These are phyloP conservation scores for Trametes versicolor DNA, from an alignment of 1,284 basidiomycete species.

Conservation along the genomic window DNA sequence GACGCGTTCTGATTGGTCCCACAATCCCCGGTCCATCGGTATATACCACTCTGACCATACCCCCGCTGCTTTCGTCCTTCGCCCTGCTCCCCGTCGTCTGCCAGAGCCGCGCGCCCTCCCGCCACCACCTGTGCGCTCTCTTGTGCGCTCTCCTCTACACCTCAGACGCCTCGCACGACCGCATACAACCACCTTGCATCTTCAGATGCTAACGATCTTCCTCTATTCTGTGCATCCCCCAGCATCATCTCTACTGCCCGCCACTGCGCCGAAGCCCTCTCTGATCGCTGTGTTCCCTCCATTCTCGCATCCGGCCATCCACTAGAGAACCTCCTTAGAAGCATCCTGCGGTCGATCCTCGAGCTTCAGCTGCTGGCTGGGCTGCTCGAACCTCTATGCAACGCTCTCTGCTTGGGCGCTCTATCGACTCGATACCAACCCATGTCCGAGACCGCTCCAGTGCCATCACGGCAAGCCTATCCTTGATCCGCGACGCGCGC, in stretches of 20 bases:
- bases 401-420: slow-evolving; percentile 5
- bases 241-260: slow-evolving; percentile 5
- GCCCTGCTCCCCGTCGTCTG: slow-evolving; percentile 3
- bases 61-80: slow-evolving; percentile 12
- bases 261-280: slow-evolving; percentile 19
- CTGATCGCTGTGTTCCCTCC: slow-evolving; percentile 17
- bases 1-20: slow-evolving; percentile 31
- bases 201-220: neutral
- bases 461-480: slow-evolving; percentile 28
- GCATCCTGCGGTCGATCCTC: slow-evolving; percentile 9
- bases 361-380: neutral
- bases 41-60: slow-evolving; percentile 28
- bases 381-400: neutral
- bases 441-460: slow-evolving; percentile 2
- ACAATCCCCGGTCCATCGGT: slow-evolving; percentile 34
- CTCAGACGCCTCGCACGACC: neutral
- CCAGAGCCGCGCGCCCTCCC: slow-evolving; percentile 3
- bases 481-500: slow-evolving; percentile 27
- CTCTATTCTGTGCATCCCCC: neutral
- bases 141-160: slow-evolving; percentile 1
- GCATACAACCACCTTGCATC: slow-evolving; percentile 3
- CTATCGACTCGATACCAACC: neutral
- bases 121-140: slow-evolving; percentile 9
- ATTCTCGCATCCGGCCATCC: slow-evolving; percentile 7
- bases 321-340: neutral